Percentiles rank a stretch among this genome's conserved stretches.
phyloP scores from a whole-genome alignment of 805 yeast genomes.

The Brettanomyces anomalus region DNA sequence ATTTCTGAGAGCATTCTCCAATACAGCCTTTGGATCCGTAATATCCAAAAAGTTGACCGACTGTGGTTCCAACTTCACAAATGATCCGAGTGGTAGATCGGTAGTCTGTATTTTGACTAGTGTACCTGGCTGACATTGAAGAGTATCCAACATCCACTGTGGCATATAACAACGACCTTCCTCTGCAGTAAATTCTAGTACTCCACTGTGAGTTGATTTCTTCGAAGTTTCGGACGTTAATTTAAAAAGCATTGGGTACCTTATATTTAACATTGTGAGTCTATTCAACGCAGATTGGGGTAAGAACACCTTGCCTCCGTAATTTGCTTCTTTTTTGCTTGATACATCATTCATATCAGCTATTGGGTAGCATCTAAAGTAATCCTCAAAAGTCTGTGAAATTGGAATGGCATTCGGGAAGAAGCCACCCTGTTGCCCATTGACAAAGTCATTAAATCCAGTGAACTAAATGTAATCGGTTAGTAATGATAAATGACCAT shows the following conservation, averaged over 20 bases:
- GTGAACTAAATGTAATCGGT: conserved; percentile 12
- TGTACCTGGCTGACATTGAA: conserved; percentile 70
- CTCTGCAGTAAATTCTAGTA: conserved; percentile 90
- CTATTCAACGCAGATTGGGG: conserved; percentile 91
- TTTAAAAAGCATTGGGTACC: conserved; percentile 94
- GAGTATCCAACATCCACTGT: conserved; percentile 89
- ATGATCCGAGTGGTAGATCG: conserved; percentile 77
- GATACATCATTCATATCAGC: conserved; percentile 76
- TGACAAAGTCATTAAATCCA: conserved; percentile 17
- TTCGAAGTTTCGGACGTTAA: conserved; percentile 53
- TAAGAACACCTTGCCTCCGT: conserved; percentile 89
- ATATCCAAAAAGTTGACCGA: conserved; percentile 88
- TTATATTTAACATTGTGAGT: conserved; percentile 79
- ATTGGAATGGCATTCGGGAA: conserved; percentile 8
- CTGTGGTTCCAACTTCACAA: conserved; percentile 93
- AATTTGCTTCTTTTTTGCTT: conserved; percentile 72
- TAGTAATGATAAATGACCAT: not conserved
- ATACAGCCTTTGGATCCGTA: conserved; percentile 91
- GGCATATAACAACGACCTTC: conserved; percentile 95
- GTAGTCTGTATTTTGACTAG: conserved; percentile 65
- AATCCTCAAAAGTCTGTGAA: conserved; percentile 57
- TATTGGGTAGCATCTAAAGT: conserved; percentile 87
- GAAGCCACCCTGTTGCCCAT: conserved; percentile 7
- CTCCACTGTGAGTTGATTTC: conserved; percentile 79
- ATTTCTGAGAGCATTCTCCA: conserved; percentile 84